phyloP scores from a whole-genome alignment of 2,329 filamentous ascomycete genomes.

The Trichoderma harzianum region DNA sequence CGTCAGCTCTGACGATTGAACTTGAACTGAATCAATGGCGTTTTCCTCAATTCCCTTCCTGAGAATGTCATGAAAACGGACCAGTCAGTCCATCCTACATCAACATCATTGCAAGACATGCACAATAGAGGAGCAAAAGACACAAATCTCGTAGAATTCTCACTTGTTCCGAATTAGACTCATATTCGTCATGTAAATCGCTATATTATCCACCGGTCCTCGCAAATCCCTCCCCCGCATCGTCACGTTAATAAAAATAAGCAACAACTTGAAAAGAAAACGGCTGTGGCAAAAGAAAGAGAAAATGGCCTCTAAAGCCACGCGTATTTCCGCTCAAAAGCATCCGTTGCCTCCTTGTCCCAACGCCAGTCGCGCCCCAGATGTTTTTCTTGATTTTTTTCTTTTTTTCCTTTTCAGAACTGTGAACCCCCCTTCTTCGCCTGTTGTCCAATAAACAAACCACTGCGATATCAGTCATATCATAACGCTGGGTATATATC shows the following conservation, averaged over 20 bases:
- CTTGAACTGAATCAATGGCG: background rate
- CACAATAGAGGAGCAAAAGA: background rate
- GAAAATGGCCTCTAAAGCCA: background rate
- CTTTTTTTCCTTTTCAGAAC: background rate
- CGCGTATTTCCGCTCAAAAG: background rate
- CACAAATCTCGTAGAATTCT: background rate
- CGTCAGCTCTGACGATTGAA: background rate
- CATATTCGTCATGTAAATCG: background rate
- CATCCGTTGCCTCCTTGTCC: conserved; percentile 12
- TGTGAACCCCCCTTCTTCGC: background rate
- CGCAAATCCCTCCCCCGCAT: background rate
- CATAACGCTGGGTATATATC: conserved; percentile 31
- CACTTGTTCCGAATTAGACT: background rate
- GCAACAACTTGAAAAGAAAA: background rate
- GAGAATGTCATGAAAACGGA: too few species aligned
- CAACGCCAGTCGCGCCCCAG: conserved; percentile 5
- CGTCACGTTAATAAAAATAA: background rate
- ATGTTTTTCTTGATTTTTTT: background rate
- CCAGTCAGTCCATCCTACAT: background rate
- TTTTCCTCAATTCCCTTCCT: background rate
- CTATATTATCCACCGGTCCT: conserved; percentile 4
- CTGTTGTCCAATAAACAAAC: conserved; percentile 15
- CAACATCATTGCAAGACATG: background rate
- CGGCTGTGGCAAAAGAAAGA: conserved; percentile 4
- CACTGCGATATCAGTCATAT: conserved; percentile 21